phyloP scores from a whole-genome alignment of 192 early-diverging fungal genomes.

The Diversispora eburnea region DNA sequence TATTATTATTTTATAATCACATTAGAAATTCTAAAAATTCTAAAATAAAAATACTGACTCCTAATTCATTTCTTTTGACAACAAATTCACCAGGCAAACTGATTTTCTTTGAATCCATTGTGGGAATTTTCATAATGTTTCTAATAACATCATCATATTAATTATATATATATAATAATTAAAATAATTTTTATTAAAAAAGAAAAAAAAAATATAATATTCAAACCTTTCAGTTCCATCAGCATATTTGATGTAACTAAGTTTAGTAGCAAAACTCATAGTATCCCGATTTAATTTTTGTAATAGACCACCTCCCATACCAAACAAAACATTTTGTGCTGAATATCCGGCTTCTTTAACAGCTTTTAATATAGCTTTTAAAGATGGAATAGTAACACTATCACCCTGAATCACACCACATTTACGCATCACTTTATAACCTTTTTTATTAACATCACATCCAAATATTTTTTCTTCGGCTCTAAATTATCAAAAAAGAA shows the following conservation, averaged over 20 bases:
- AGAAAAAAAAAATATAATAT: not conserved
- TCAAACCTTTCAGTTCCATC: constrained; percentile 56
- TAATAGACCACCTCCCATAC: constrained; percentile 85
- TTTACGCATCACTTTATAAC: constrained; percentile 72
- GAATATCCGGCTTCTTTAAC: constrained; percentile 60
- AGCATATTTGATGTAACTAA: constrained; percentile 61
- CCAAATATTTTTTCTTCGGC: constrained; percentile 77
- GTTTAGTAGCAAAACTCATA: constrained; percentile 83
- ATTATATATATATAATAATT: not conserved
- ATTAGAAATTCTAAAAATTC: not conserved
- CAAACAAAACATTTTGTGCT: constrained; percentile 72
- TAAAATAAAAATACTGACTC: constrained; percentile 28
- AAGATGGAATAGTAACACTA: constrained; percentile 56
- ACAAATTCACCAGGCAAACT: constrained; percentile 71
- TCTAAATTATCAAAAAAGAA: constrained; percentile 30
- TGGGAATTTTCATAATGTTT: constrained; percentile 87
- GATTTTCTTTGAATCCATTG: constrained; percentile 64
- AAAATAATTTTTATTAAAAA: not conserved
- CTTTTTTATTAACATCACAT: constrained; percentile 61
- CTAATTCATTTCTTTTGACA: constrained; percentile 41
- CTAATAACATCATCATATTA: constrained; percentile 28
- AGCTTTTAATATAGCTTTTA: constrained; percentile 55
- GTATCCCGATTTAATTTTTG: constrained; percentile 86
- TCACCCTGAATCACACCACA: constrained; percentile 84
- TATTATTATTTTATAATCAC: not conserved